These are phyloP conservation scores for Aspergillus clavatus DNA, from an alignment of 2,329 filamentous ascomycete genomes.

Conservation along the genomic window DNA sequence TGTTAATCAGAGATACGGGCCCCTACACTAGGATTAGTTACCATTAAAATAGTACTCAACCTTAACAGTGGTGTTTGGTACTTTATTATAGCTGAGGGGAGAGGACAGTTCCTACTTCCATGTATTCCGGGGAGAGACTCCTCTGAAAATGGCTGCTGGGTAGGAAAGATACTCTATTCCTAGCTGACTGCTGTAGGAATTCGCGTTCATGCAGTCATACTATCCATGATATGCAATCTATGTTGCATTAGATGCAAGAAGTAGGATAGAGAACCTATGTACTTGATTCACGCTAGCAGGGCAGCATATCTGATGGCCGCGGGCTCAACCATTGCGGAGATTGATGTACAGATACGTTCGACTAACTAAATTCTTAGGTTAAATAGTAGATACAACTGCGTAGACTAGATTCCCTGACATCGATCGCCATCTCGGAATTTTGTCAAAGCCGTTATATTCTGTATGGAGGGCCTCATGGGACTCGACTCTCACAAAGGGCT, in stretches of 20 bases:
- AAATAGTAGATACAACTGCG: no score
- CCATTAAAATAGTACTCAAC: neutral
- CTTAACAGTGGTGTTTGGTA: neutral
- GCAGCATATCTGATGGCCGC: no score
- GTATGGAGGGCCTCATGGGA: no score
- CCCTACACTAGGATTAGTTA: neutral
- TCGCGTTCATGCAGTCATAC: neutral
- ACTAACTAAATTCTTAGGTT: no score
- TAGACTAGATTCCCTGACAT: no score
- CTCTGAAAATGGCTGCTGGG: neutral
- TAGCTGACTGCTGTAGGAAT: neutral
- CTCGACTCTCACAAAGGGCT: no score
- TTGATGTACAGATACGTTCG: no score
- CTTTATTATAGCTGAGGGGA: neutral
- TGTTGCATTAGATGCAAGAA: neutral
- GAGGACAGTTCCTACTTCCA: neutral
- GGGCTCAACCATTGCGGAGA: no score
- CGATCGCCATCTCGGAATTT: no score
- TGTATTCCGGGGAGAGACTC: neutral
- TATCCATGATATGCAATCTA: neutral
- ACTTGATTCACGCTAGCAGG: neutral
- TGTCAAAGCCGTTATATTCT: no score
- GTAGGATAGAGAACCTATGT: neutral
- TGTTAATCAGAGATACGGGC: neutral
- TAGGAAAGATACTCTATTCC: neutral